Base-by-base conservation (phyloP, 305 asterid species). In the Euphrasia arctica region DNA sequence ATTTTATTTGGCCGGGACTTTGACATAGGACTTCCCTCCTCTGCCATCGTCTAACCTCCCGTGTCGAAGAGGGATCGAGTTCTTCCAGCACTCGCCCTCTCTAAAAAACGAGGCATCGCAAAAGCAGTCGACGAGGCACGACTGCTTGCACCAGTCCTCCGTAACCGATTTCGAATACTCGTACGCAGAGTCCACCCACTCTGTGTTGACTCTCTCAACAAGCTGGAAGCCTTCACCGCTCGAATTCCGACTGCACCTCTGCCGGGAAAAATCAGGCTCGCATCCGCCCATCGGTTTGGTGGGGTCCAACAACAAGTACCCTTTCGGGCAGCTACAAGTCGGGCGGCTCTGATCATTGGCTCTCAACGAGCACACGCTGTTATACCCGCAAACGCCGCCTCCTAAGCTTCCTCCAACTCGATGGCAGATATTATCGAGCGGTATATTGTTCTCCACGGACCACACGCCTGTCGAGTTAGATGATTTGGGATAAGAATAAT, bases 341-440 rank as follows among this genome's bases (percentile, higher is more conserved):
- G 87, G 87, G 36, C 67, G 5, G 34, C 34, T 73, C 49, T 68
- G 74, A 65, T 77, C 67, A 13, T 3, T 28, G 9, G 7, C 0
- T 25, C 69, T 74, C 9, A 77, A 2, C 2, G 75, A 27, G 60
- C 90, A 81, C 9, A 70, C 7, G 14, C 78, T 77, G 22, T 84
- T 84, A 39, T 27, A 77, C 0, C 87, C 87, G 48, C 87, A 84
- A 32, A 64, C 80, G 10, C 90, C 85, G 7, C 76, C 69, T 10
- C 77, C 81, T 2, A 2, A 27, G 0, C 10, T 41, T n/a, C 45
- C 65, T 3, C 7, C 4, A 11, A 75, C 56, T 3, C 5, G 29
- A 11, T 3, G 5, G 54, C 91, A 84, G 32, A 85, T 76, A 54
- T 85, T 76, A 54, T 85, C 62, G 1, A 64, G 22, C 11, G 88